These are phyloP conservation scores for Aegilops speltoides DNA, from an alignment of 176 grass and related monocot genomes.

Conservation along the genomic window DNA sequence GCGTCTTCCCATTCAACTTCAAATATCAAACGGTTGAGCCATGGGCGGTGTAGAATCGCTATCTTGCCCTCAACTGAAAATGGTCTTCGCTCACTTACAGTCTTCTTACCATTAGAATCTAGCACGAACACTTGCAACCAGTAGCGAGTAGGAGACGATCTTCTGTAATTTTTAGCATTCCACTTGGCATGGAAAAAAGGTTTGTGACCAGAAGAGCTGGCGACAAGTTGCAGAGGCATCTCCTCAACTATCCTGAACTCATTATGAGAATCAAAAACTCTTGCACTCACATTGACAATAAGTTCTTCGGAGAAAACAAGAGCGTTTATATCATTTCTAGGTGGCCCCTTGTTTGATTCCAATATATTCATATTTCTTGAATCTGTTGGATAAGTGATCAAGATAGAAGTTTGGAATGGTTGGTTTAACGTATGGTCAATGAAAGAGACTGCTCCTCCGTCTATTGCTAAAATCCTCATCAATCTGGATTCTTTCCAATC, in stretches of 20 bases:
- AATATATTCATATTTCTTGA: conserved; percentile 82
- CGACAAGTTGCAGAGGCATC: conserved; percentile 56
- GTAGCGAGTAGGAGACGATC: conserved; percentile 65
- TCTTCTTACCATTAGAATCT: conserved; percentile 57
- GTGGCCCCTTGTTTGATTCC: conserved; percentile 31
- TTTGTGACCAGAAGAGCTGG: conserved; percentile 29
- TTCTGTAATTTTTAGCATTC: conserved; percentile 85
- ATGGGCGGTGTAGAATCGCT: conserved; percentile 30
- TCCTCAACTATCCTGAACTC: conserved; percentile 84
- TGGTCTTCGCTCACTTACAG: conserved; percentile 48
- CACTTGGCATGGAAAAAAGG: conserved; percentile 81
- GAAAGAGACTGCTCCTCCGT: conserved; percentile 74
- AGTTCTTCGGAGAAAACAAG: conserved; percentile 68
- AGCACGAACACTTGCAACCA: conserved; percentile 66
- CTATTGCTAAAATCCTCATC: conserved; percentile 78
- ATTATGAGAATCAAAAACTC: conserved; percentile 71
- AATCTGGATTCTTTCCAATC: conserved; percentile 95
- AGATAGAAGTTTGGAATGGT: conserved; percentile 43
- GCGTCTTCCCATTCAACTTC: conserved; percentile 79
- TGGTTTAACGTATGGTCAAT: conserved; percentile 52
- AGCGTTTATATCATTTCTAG: conserved; percentile 88
- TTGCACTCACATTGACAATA: conserved; percentile 75
- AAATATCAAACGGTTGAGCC: conserved; percentile 61
- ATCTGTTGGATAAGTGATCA: conserved; percentile 84
- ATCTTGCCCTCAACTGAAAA: conserved; percentile 78